These are phyloP conservation scores for Pythium chondricola DNA, from an alignment of 352 stramenopile genomes.

Conservation along the genomic window DNA sequence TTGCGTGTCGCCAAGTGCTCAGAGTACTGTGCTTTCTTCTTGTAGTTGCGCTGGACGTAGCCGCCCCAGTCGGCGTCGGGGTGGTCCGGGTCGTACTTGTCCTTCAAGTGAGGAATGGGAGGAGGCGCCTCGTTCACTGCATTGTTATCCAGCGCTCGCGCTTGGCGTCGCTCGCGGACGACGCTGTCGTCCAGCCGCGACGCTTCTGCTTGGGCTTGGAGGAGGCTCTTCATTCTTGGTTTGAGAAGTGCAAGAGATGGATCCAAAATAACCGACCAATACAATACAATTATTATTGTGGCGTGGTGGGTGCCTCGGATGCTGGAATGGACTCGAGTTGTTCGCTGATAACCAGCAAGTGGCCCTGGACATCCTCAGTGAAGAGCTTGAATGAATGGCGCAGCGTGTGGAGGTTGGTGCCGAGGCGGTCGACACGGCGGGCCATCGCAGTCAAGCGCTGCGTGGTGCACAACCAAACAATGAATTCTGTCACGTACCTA, in stretches of 20 bases:
- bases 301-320: too few relatives aligned
- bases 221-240: constrained; percentile 25
- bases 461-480: background rate
- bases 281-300: background rate
- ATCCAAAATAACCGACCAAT: constrained; percentile 15
- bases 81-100: constrained; percentile 72
- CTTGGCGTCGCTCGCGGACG: background rate
- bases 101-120: constrained; percentile 40
- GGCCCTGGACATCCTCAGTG: constrained; percentile 37
- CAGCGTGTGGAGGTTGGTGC: constrained; percentile 34
- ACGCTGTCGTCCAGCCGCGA: constrained; percentile 24
- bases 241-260: background rate
- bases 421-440: constrained; percentile 32
- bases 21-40: constrained; percentile 32
- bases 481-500: background rate
- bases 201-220: constrained; percentile 33
- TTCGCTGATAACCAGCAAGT: constrained; percentile 44
- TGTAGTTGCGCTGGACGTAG: constrained; percentile 53
- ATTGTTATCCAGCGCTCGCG: constrained; percentile 7
- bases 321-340: too few relatives aligned
- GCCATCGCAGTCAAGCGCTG: constrained; percentile 27
- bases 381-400: constrained; percentile 54
- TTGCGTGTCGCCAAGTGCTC: constrained; percentile 11
- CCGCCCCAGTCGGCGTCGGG: constrained; percentile 71
- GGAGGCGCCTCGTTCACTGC: background rate